A percentile compares a stretch with the other conserved stretches of the same genome.
Conservation (phyloP, 1,139 yeast genomes). For the Candida tropicalis region DNA sequence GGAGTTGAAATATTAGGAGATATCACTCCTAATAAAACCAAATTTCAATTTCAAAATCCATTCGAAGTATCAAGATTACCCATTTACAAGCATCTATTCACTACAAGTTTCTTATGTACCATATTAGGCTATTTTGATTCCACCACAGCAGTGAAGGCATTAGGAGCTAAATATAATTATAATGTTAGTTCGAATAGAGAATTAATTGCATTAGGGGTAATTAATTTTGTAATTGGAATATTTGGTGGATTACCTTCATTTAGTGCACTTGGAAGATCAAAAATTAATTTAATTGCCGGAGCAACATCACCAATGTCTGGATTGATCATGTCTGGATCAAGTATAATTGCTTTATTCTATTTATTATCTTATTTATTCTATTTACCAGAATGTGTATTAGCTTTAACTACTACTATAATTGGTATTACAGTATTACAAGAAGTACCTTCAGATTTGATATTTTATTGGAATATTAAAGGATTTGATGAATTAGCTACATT, state of each 20-base stretch:
- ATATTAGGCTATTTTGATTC: slow-evolving; percentile 38
- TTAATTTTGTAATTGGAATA: slow-evolving; percentile 30
- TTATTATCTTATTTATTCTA: slow-evolving; percentile 29
- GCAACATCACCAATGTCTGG: slow-evolving; percentile 38
- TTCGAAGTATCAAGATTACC: slow-evolving; percentile 21
- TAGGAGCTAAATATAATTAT: slow-evolving; percentile 34
- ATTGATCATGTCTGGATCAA: slow-evolving; percentile 28
- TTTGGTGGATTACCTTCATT: slow-evolving; percentile 38
- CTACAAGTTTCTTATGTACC: slow-evolving; percentile 34
- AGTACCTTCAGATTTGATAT: slow-evolving; percentile 31
- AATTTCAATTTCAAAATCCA: slow-evolving; percentile 25
- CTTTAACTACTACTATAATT: slow-evolving; percentile 37
- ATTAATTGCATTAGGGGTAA: slow-evolving; percentile 34
- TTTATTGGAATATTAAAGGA: slow-evolving; percentile 34
- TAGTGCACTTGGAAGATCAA: slow-evolving; percentile 42
- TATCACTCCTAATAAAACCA: slow-evolving; percentile 13
- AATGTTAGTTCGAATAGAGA: slow-evolving; percentile 36
- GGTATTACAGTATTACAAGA: slow-evolving; percentile 40
- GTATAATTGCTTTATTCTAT: slow-evolving; percentile 26
- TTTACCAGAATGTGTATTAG: slow-evolving; percentile 37
- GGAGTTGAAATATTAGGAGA: slow-evolving; percentile 38
- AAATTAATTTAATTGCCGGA: slow-evolving; percentile 35
- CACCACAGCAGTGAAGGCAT: slow-evolving; percentile 35
- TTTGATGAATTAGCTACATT: slow-evolving; percentile 34
- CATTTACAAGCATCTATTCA: slow-evolving; percentile 26